phyloP scores from a whole-genome alignment of 345 rosid species.

The Eucalyptus sp. region DNA sequence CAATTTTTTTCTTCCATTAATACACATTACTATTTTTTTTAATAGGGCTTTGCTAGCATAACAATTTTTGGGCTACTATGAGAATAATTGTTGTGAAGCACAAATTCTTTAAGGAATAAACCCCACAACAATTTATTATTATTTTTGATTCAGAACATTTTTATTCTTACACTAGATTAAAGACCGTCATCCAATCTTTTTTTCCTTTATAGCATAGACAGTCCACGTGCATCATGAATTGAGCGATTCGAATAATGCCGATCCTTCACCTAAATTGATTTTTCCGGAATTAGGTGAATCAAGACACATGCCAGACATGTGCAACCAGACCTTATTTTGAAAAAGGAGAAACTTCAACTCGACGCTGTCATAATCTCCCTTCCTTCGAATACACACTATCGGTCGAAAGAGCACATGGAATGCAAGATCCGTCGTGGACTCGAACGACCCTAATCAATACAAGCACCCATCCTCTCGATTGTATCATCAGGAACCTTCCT shows the following conservation, averaged over 20 bases:
- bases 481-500: not conserved
- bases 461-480: not conserved
- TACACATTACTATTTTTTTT: not conserved
- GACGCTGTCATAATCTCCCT: not conserved
- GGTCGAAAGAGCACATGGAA: not conserved
- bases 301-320: not conserved
- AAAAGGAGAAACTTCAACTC: not conserved
- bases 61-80: no score
- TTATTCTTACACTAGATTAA: no score
- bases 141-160: not conserved
- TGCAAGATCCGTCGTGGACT: not conserved
- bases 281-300: not conserved
- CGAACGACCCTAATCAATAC: not conserved
- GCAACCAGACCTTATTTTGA: not conserved
- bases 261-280: not conserved
- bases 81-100: fast-evolving
- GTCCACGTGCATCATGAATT: not conserved
- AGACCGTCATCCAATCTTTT: no score
- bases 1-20: not conserved
- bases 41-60: not conserved
- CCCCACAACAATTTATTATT: no score
- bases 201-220: not conserved
- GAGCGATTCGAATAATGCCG: not conserved
- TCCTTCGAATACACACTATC: not conserved
- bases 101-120: no score